Percentiles rank a stretch among this genome's conserved stretches.
Evolutionary conservation across 2,329 filamentous ascomycete genomes (phyloP).

Genomic region (Parascedosporium putredinis): DNA sequence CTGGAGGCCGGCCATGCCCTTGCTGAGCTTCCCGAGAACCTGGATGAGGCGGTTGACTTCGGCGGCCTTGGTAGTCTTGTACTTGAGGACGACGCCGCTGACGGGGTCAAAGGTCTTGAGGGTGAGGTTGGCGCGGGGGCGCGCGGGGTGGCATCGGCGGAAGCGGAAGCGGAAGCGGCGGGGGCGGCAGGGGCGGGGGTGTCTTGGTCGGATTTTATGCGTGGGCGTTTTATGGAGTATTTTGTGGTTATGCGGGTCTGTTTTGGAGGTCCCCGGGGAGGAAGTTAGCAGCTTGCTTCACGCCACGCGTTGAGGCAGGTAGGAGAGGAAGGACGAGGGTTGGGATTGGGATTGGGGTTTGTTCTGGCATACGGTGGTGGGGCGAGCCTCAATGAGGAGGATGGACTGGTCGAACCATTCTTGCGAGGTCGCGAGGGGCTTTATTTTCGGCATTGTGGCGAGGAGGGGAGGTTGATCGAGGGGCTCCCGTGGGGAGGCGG

Average conservation of each 20-base stretch:
- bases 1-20: constrained; percentile 51
- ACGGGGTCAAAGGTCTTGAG: constrained; percentile 84
- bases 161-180: constrained; percentile 32
- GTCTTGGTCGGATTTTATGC: constrained; percentile 14
- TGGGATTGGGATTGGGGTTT: background rate
- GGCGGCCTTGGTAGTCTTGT: constrained; percentile 79
- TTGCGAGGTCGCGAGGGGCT: constrained; percentile 71
- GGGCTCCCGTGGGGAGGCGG: background rate
- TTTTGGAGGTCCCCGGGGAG: constrained; percentile 9
- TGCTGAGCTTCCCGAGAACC: constrained; percentile 65
- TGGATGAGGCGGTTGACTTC: constrained; percentile 79
- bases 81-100: constrained; percentile 77
- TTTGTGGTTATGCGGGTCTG: constrained; percentile 90
- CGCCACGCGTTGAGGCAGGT: constrained; percentile 7
- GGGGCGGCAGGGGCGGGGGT: constrained; percentile 15
- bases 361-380: constrained; percentile 56
- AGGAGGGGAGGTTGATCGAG: background rate
- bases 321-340: background rate
- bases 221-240: constrained; percentile 59
- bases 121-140: constrained; percentile 58
- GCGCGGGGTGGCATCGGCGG: constrained; percentile 14
- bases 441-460: constrained; percentile 27
- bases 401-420: constrained; percentile 86
- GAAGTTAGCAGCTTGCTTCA: background rate
- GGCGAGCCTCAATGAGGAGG: constrained; percentile 76